Conservation (phyloP, 2,329 filamentous ascomycete genomes). For the Endocalyx cinctus region DNA sequence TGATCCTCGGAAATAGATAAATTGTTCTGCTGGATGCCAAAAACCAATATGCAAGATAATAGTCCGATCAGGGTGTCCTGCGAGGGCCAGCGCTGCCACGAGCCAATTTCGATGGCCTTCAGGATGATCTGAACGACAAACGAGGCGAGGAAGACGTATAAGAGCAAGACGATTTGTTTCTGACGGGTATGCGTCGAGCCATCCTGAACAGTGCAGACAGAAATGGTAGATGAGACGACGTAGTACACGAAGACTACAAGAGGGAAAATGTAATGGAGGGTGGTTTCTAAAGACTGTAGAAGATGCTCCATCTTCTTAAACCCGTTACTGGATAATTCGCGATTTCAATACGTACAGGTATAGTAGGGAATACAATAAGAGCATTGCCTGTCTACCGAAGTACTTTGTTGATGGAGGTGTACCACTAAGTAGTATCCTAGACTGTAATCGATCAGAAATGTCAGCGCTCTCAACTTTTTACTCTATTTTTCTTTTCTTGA, state of each 20-base stretch:
- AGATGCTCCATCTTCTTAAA: no score
- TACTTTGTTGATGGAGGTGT: no score
- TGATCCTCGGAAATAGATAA: constrained; percentile 46
- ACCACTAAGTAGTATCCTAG: no score
- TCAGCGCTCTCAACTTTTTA: no score
- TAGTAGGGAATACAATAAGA: no score
- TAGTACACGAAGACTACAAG: constrained; percentile 54
- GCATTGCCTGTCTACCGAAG: no score
- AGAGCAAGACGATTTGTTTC: constrained; percentile 37
- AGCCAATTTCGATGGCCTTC: constrained; percentile 32
- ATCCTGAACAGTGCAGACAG: constrained; percentile 50
- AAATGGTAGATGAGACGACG: constrained; percentile 43
- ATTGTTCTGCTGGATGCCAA: constrained; percentile 53
- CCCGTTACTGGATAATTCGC: no score
- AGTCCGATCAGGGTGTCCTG: constrained; percentile 51
- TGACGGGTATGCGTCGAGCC: constrained; percentile 36
- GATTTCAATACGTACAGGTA: no score
- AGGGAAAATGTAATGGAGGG: constrained; percentile 57
- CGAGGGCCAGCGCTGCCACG: constrained; percentile 34
- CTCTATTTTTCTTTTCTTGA: no score
- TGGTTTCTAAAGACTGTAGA: no score
- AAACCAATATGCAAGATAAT: constrained; percentile 60
- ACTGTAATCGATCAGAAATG: no score
- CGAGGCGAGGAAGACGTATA: constrained; percentile 38
- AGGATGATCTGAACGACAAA: constrained; percentile 44